phyloP scores from a whole-genome alignment of 2,329 filamentous ascomycete genomes.

The Madurella mycetomatis region DNA sequence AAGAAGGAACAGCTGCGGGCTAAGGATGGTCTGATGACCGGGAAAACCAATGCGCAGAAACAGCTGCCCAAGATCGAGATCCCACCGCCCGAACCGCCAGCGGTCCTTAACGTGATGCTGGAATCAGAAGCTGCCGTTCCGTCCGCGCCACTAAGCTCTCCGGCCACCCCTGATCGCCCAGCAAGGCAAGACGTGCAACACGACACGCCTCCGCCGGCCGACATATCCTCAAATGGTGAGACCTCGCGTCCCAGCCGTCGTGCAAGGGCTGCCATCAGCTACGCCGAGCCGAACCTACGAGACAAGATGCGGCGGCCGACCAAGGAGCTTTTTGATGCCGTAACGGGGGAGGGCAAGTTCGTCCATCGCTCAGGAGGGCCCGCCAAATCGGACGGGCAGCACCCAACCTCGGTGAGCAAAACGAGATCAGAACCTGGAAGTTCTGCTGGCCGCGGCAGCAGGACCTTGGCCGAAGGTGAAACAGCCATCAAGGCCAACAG shows the following conservation, averaged over 20 bases:
- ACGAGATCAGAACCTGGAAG: constrained; percentile 31
- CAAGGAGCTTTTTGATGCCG: constrained; percentile 70
- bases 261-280: constrained; percentile 66
- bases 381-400: constrained; percentile 24
- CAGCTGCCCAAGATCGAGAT: constrained; percentile 19
- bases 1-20: constrained; percentile 28
- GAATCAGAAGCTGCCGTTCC: constrained; percentile 33
- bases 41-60: constrained; percentile 2
- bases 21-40: constrained; percentile 28
- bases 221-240: constrained; percentile 53
- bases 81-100: constrained; percentile 19
- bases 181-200: constrained; percentile 30
- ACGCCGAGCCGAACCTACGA: constrained; percentile 74
- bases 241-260: constrained; percentile 62
- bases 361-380: constrained; percentile 26
- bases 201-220: constrained; percentile 57
- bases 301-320: constrained; percentile 81
- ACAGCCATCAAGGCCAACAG: constrained; percentile 1
- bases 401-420: constrained; percentile 29
- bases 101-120: constrained; percentile 23
- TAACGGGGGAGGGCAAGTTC: constrained; percentile 59
- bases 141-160: constrained; percentile 40
- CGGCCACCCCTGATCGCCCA: constrained; percentile 47
- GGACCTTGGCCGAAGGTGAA: background rate
- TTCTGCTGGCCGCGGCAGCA: constrained; percentile 20